These are phyloP conservation scores for Leishmania gerbilli DNA, from an alignment of 208 protist species.

Conservation along the genomic window DNA sequence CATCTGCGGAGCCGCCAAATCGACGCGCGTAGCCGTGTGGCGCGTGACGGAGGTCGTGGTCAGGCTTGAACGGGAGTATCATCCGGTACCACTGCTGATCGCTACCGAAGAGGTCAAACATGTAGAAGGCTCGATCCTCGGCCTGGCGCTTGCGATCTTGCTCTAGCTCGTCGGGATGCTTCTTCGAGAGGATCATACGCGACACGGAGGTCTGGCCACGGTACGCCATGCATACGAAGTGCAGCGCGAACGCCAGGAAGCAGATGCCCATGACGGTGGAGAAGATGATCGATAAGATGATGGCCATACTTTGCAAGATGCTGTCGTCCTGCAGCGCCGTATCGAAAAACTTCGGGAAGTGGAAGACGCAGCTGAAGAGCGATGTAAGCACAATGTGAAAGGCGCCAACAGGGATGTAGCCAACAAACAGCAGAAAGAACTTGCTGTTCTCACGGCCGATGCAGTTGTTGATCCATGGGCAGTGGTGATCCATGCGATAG, in stretches of 20 bases:
- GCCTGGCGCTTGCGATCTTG: constrained; percentile 18
- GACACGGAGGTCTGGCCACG: constrained; percentile 58
- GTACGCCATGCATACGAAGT: constrained; percentile 57
- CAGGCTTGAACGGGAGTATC: constrained; percentile 47
- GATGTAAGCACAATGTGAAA: constrained; percentile 62
- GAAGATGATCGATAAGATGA: constrained; percentile 47
- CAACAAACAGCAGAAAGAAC: constrained; percentile 77
- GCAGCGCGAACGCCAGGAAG: constrained; percentile 50
- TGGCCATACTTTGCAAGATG: constrained; percentile 15
- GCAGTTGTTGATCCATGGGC: constrained; percentile 91
- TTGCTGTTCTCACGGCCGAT: constrained; percentile 72
- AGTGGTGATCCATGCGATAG: constrained; percentile 86
- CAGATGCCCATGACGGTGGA: constrained; percentile 48
- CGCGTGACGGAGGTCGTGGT: constrained; percentile 26
- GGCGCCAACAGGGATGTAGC: constrained; percentile 70
- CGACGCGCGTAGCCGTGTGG: constrained; percentile 23
- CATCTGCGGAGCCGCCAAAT: constrained; percentile 13
- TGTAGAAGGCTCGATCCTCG: constrained; percentile 30
- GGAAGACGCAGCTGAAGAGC: constrained; percentile 49
- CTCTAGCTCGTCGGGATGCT: constrained; percentile 22
- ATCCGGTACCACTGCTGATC: constrained; percentile 66
- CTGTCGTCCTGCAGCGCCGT: constrained; percentile 25
- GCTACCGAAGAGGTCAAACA: constrained; percentile 62
- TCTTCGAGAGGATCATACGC: constrained; percentile 32
- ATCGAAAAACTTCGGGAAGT: constrained; percentile 37